A percentile compares a stretch with the other conserved stretches of the same genome.
Conservation (phyloP, 2,329 filamentous ascomycete genomes). For the Cercospora janseana region DNA sequence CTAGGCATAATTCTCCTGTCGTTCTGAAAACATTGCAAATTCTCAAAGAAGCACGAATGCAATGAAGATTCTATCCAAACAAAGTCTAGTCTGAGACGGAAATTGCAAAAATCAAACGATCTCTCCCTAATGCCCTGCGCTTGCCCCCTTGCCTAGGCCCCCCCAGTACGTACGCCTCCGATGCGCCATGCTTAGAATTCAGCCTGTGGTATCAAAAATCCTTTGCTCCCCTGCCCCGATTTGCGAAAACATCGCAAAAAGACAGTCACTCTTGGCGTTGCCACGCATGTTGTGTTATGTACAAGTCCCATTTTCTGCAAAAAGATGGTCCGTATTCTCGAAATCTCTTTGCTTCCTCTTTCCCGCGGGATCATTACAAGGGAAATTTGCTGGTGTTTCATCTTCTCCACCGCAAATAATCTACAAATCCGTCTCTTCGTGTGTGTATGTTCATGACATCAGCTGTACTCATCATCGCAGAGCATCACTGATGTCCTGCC, state of each 20-base stretch:
- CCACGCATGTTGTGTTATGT: constrained; percentile 9
- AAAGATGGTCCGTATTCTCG: constrained; percentile 7
- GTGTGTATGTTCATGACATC: constrained; percentile 10
- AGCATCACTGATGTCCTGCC: constrained; percentile 21
- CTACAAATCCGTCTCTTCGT: constrained; percentile 3
- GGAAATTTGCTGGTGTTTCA: constrained; percentile 4
- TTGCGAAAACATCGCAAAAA: too few species aligned
- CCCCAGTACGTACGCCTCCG: background rate
- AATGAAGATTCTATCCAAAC: constrained; percentile 11
- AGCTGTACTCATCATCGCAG: constrained; percentile 18
- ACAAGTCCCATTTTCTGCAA: constrained; percentile 9
- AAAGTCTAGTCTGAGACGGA: background rate
- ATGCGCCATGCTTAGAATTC: constrained; percentile 12
- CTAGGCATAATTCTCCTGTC: too few species aligned
- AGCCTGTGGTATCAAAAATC: constrained; percentile 13
- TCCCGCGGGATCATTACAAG: constrained; percentile 6
- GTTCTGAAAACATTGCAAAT: too few species aligned
- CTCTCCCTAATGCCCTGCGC: too few species aligned
- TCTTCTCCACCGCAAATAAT: background rate
- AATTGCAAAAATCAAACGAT: background rate
- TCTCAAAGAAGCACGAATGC: too few species aligned
- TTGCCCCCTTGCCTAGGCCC: background rate
- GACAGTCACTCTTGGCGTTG: too few species aligned
- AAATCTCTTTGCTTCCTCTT: background rate
- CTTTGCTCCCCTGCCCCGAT: constrained; percentile 3